Evolutionary conservation across 208 protist species (phyloP).

Genomic region (Trypanosoma congolense): DNA sequence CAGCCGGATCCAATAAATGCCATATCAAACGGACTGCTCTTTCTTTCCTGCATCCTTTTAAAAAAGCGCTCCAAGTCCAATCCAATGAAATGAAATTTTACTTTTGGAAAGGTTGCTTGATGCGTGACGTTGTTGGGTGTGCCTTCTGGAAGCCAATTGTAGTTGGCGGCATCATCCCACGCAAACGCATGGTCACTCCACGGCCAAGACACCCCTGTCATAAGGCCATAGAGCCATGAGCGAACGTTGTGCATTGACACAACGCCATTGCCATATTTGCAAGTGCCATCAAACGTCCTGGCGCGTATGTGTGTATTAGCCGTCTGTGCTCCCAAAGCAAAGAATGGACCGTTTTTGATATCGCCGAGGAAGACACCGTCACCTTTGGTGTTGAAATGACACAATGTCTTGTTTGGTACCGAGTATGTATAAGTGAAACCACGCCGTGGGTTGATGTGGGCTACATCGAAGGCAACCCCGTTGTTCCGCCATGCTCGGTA

Average conservation of each 20-base stretch:
- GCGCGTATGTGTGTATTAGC: slow-evolving; percentile 61
- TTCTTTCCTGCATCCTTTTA: slow-evolving; percentile 28
- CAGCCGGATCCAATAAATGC: slow-evolving; percentile 79
- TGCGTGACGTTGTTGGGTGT: slow-evolving; percentile 57
- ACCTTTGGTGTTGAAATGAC: slow-evolving; percentile 71
- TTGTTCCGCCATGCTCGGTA: slow-evolving; percentile 87
- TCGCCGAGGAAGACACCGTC: slow-evolving; percentile 72
- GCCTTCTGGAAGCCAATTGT: slow-evolving; percentile 79
- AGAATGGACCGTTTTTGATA: slow-evolving; percentile 86
- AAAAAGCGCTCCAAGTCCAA: slow-evolving; percentile 71
- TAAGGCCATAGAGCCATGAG: slow-evolving; percentile 82
- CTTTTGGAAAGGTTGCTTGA: slow-evolving; percentile 45
- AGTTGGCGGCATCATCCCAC: slow-evolving; percentile 76
- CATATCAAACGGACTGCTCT: slow-evolving; percentile 41
- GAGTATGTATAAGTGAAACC: slow-evolving; percentile 75
- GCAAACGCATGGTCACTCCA: slow-evolving; percentile 86
- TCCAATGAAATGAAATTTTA: slow-evolving; percentile 75
- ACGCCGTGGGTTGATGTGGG: slow-evolving; percentile 80
- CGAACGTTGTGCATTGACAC: slow-evolving; percentile 88
- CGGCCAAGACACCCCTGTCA: slow-evolving; percentile 75
- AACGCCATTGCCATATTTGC: slow-evolving; percentile 86
- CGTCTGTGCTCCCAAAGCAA: slow-evolving; percentile 68
- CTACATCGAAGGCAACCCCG: slow-evolving; percentile 80
- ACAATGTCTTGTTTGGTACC: slow-evolving; percentile 84
- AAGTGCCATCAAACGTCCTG: slow-evolving; percentile 77